Evolutionary conservation across 2,329 filamentous ascomycete genomes (phyloP), one percentile per base, ranked within the genome.

Genomic region (Ascochyta lentis): DNA sequence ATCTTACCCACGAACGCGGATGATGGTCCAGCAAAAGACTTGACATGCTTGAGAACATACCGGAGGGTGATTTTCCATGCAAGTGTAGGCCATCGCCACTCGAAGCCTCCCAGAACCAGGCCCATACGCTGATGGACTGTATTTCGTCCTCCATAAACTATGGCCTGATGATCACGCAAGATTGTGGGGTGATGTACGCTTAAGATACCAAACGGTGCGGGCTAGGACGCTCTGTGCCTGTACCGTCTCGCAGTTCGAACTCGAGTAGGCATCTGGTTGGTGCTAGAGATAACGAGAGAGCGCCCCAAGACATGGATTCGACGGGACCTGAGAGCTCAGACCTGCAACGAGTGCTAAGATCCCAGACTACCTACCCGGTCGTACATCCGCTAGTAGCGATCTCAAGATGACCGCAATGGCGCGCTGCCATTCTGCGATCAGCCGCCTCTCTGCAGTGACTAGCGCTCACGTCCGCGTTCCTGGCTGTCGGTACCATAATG

Each of bases 391-490:
- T 54, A 46, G 40, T 34, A 34, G 35, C 27, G 26, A 37, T 46
- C 39, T 23, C 29, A 38, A 44, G 29, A 46, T 49, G 19, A 42
- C 22, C 27, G 52, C 35, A 34, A 45, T 44, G 37, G 46, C 19
- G 31, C 31, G 31, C 22, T 49, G 37, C 33, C 37, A 46, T 42
- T 45, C 46, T 49, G 47, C 41, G 54, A 57, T 47, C 54, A 47
- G 50, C 34, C 43, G 48, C 29, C 37, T 31, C 43, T 43, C 26
- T 27, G 49, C 49, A 51, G 41, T 35, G 49, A 35, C 49, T 53
- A 58, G 61, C 66, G 65, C 65, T 60, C 42, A 71, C 63, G 51
- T 69, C 65, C 65, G 61, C 58, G 31, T 39, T 50, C 61, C 61
- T 59, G 64, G 52, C 54, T 63, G 42, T 56, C 46, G 63, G 63